Base-by-base conservation (phyloP, 163 green algal genomes). In the Chlamydomonas reinhardtii region DNA sequence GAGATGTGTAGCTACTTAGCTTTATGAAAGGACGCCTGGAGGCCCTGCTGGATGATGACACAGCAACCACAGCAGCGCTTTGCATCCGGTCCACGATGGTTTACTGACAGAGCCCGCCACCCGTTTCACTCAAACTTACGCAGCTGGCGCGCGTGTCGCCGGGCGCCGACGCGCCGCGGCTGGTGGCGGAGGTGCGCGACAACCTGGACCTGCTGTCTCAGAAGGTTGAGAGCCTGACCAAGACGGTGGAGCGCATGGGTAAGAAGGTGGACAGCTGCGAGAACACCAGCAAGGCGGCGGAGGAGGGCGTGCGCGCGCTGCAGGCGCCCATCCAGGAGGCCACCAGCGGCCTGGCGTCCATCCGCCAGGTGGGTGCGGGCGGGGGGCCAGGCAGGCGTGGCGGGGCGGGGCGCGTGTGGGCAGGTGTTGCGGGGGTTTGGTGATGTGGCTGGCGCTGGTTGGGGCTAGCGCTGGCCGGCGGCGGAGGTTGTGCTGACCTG, bases 291-390 rank as follows among this genome's bases (percentile, higher is more conserved):
- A 34, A 34, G 52, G 78, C 52, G 52, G 78, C 68, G 64, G 78
- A 85, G 22, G 78, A 85, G 64, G 19, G 52, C 14, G 66, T 68
- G 12, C 68, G 78, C 16, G 32, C 11, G 78, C 68, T 85, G 43
- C 68, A 77, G 68, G 78, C 22, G 22, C 78, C 78, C 3, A 48
- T 85, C 12, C 48, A 25, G 32, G 78, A 85, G 78, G 8, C 32
- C 15, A 68, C 70, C 17, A 20, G 31, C 25, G 52, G 32, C 22
- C 32, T 85, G 52, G 48, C 66, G 32, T 69, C 64, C n/a, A 15
- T 85, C 25, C 48, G 78, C 3, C 31, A 84, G 76, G 76, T 84
- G 61, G 76, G 76, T 84, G 61, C 15, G 76, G 8, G 68, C 20
- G 2, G 17, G 65, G 65, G 27, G 27, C 39, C 8, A 8, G 39